These are phyloP conservation scores for Shiraia sp. DNA, from an alignment of 2,329 filamentous ascomycete species.

Conservation along the genomic window DNA sequence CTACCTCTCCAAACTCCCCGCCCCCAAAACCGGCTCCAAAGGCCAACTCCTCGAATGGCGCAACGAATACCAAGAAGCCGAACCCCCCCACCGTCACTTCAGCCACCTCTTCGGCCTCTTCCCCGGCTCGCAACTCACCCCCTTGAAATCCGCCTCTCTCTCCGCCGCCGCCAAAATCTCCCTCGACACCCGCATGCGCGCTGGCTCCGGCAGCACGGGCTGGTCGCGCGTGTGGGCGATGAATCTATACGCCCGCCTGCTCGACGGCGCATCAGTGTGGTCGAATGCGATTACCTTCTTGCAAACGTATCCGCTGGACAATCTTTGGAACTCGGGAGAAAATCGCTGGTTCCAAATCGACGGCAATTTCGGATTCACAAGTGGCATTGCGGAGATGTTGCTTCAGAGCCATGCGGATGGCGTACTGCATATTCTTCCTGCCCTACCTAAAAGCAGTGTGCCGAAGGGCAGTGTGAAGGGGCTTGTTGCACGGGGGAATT, in stretches of 20 bases:
- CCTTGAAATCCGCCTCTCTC: slow-evolving; percentile 36
- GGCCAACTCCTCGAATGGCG: slow-evolving; percentile 24
- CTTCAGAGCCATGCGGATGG: slow-evolving; percentile 39
- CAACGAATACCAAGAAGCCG: slow-evolving; percentile 44
- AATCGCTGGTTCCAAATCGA: slow-evolving; percentile 52
- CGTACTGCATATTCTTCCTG: slow-evolving; percentile 14
- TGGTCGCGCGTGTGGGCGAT: slow-evolving; percentile 58
- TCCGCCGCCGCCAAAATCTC: slow-evolving; percentile 33
- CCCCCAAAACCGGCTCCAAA: slow-evolving; percentile 9
- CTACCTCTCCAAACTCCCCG: slow-evolving; percentile 1
- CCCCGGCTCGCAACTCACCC: slow-evolving; percentile 50
- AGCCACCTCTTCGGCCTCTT: slow-evolving; percentile 56
- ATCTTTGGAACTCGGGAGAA: slow-evolving; percentile 12
- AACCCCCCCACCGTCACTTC: slow-evolving; percentile 57
- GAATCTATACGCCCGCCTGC: slow-evolving; percentile 54
- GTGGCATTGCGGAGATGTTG: slow-evolving; percentile 53
- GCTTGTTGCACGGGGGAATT: slow-evolving; percentile 16
- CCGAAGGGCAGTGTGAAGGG: slow-evolving; percentile 16
- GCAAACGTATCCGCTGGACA: slow-evolving; percentile 10
- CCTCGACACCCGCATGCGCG: slow-evolving; percentile 35
- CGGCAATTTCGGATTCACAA: slow-evolving; percentile 56
- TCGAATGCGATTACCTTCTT: slow-evolving; percentile 31
- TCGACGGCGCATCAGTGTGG: slow-evolving; percentile 37
- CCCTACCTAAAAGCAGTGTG: slow-evolving; percentile 12
- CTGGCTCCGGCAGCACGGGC: slow-evolving; percentile 51